A percentile compares a stretch with the other conserved stretches of the same genome.
These are phyloP conservation scores for Penicillium sp. DNA, from an alignment of 2,329 filamentous ascomycete species.

Conservation along the genomic window DNA sequence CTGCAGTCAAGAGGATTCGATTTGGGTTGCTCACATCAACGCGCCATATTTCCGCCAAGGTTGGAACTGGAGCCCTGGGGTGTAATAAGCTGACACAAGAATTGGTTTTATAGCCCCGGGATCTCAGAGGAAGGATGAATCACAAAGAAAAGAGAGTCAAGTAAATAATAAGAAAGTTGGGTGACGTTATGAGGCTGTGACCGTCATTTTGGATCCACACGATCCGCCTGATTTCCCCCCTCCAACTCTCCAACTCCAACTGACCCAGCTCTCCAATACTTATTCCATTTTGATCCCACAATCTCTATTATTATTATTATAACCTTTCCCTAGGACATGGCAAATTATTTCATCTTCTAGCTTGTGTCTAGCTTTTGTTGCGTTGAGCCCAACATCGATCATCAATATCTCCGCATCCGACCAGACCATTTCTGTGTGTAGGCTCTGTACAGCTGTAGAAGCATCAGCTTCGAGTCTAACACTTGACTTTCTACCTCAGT, in stretches of 20 bases:
- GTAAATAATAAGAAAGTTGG: background rate
- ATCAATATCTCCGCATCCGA: background rate
- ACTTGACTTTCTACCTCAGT: background rate
- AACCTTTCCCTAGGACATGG: background rate
- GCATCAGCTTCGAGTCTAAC: background rate
- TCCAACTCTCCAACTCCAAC: background rate
- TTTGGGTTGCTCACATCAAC: conserved; percentile 4
- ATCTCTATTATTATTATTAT: background rate
- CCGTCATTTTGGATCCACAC: conserved; percentile 1
- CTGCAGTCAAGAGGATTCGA: background rate
- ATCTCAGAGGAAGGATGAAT: background rate
- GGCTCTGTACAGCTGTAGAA: background rate
- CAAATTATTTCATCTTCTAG: background rate
- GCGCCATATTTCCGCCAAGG: background rate
- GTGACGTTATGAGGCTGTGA: conserved; percentile 8
- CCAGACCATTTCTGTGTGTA: background rate
- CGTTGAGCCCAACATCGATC: background rate
- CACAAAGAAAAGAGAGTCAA: background rate
- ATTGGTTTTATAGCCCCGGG: background rate
- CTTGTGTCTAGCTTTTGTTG: background rate
- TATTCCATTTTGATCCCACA: background rate
- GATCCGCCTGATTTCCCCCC: conserved; percentile 5
- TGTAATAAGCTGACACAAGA: background rate
- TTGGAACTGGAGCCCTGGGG: background rate
- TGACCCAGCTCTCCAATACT: background rate